Evolutionary conservation across 208 protist species (phyloP).

Genomic region (Wallacemonas rigidus): DNA sequence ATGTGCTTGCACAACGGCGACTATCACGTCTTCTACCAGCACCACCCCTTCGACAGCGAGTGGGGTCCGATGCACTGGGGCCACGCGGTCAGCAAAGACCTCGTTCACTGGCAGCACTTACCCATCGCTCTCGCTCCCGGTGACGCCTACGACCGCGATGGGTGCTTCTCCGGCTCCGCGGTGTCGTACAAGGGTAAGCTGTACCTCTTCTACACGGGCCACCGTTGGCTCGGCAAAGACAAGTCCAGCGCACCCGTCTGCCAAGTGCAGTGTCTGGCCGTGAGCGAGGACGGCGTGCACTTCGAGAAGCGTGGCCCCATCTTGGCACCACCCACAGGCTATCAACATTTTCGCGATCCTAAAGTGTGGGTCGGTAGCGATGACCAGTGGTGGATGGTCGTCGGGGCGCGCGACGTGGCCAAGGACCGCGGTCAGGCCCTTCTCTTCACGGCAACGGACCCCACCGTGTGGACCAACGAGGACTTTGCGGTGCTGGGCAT

Average conservation of each 20-base stretch:
- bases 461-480: slow-evolving; percentile 34
- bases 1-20: slow-evolving; percentile 54
- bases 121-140: slow-evolving; percentile 59
- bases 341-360: slow-evolving; percentile 47
- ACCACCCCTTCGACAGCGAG: slow-evolving; percentile 44
- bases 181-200: slow-evolving; percentile 38
- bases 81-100: slow-evolving; percentile 58
- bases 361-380: slow-evolving; percentile 35
- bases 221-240: slow-evolving; percentile 38
- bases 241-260: slow-evolving; percentile 32
- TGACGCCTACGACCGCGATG: slow-evolving; percentile 64
- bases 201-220: slow-evolving; percentile 61
- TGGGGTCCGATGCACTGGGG: slow-evolving; percentile 71
- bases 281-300: slow-evolving; percentile 41
- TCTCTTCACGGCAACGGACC: slow-evolving; percentile 34
- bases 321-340: slow-evolving; percentile 30
- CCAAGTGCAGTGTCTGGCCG: slow-evolving; percentile 58
- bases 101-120: slow-evolving; percentile 66
- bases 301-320: slow-evolving; percentile 40
- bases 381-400: slow-evolving; percentile 47
- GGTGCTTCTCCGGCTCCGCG: slow-evolving; percentile 56
- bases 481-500: slow-evolving; percentile 29
- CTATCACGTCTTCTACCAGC: slow-evolving; percentile 72
- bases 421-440: slow-evolving; percentile 44
- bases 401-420: slow-evolving; percentile 30